phyloP scores from a whole-genome alignment of 768 basidiomycete genomes.

The Tremella yokohamensis region DNA sequence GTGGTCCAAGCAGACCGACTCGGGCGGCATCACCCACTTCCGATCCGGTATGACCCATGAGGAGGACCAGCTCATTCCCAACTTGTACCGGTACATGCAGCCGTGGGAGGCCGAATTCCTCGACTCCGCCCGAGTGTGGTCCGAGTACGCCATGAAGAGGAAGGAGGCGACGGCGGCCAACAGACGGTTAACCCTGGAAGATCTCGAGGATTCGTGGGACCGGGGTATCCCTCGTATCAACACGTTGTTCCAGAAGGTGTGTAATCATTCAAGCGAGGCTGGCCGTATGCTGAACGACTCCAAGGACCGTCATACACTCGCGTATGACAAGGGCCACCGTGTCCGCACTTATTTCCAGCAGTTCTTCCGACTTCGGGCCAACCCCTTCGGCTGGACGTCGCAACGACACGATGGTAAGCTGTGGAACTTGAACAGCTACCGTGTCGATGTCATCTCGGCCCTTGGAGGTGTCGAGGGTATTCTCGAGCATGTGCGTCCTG shows the following conservation, averaged over 20 bases:
- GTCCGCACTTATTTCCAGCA: slow-evolving; percentile 97
- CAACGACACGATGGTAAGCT: slow-evolving; percentile 94
- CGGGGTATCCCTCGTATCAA: slow-evolving; percentile 90
- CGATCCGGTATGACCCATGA: slow-evolving; percentile 92
- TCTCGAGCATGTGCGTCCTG: slow-evolving; percentile 63
- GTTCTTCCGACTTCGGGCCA: slow-evolving; percentile 69
- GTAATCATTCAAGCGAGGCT: not conserved
- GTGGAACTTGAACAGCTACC: slow-evolving; percentile 97
- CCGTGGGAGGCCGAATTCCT: slow-evolving; percentile 98
- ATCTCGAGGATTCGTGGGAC: slow-evolving; percentile 98
- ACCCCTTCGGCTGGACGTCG: slow-evolving; percentile 99
- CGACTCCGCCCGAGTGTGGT: slow-evolving; percentile 98
- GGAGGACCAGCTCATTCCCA: slow-evolving; percentile 69
- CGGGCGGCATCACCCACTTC: slow-evolving; percentile 97
- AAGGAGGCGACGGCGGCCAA: slow-evolving; percentile 99
- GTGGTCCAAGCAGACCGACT: slow-evolving; percentile 98
- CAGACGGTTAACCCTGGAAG: slow-evolving; percentile 90
- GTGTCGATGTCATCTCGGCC: slow-evolving; percentile 97
- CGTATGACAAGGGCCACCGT: slow-evolving; percentile 99
- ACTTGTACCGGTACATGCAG: slow-evolving; percentile 92
- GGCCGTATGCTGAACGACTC: too few species aligned
- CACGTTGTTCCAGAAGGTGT: slow-evolving; percentile 86
- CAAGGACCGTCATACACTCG: slow-evolving; percentile 82
- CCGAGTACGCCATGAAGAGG: slow-evolving; percentile 97
- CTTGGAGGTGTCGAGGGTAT: slow-evolving; percentile 57